Conservation (phyloP, 371 early-diverging fungal genomes). For the Mortierella sp. region DNA sequence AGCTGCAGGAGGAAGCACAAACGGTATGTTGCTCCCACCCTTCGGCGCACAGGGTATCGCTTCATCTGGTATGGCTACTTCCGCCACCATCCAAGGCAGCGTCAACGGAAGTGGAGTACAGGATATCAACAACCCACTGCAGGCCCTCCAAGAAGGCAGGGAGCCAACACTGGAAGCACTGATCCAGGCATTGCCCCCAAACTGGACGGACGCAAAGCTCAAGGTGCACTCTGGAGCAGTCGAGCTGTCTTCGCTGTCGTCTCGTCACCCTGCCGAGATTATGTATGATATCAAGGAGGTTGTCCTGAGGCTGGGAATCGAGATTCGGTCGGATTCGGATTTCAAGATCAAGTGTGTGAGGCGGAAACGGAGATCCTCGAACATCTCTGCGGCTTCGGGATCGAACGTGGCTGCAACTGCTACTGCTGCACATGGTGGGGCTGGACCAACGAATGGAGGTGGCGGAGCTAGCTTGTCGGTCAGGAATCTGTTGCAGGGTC, state of each 20-base stretch:
- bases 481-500: slow-evolving; percentile 30
- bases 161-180: slow-evolving; percentile 28
- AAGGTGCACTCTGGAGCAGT: slow-evolving; percentile 85
- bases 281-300: slow-evolving; percentile 75
- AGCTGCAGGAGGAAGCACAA: slow-evolving; percentile 1
- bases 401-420: background rate
- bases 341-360: slow-evolving; percentile 81
- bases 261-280: slow-evolving; percentile 77
- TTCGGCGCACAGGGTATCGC: background rate
- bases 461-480: slow-evolving; percentile 21
- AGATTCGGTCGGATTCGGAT: slow-evolving; percentile 77
- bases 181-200: slow-evolving; percentile 40
- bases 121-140: slow-evolving; percentile 9
- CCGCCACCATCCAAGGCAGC: background rate
- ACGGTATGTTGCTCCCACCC: slow-evolving; percentile 1
- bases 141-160: slow-evolving; percentile 22
- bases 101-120: background rate
- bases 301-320: slow-evolving; percentile 75
- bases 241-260: slow-evolving; percentile 81
- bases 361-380: slow-evolving; percentile 60
- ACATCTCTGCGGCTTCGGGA: background rate
- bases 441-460: slow-evolving; percentile 6
- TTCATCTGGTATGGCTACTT: background rate
- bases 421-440: slow-evolving; percentile 1
- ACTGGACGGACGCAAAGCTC: slow-evolving; percentile 68